These are phyloP conservation scores for Pythium myriotylum DNA, from an alignment of 352 stramenopile genomes.

Conservation along the genomic window DNA sequence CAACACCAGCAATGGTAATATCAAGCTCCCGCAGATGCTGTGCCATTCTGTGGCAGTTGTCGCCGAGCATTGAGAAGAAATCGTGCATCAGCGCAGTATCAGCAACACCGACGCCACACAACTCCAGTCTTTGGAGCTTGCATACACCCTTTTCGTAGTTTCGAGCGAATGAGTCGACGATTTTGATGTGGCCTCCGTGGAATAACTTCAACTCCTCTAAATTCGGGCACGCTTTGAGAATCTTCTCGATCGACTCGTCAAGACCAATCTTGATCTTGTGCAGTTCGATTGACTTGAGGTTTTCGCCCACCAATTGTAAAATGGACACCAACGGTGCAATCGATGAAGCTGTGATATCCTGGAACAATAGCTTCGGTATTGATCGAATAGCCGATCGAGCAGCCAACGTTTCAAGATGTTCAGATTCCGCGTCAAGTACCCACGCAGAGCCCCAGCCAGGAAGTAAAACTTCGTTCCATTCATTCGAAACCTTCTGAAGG, in stretches of 20 bases:
- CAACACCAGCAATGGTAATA: background rate
- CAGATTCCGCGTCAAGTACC: background rate
- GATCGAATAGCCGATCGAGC: background rate
- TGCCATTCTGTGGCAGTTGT: background rate
- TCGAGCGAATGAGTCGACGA: background rate
- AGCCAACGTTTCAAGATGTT: background rate
- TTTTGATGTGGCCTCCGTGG: background rate
- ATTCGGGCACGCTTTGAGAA: constrained; percentile 1
- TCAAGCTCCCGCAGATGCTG: background rate
- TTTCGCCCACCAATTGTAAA: constrained; percentile 2
- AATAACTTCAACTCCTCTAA: constrained; percentile 4
- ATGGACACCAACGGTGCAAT: constrained; percentile 1
- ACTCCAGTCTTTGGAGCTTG: background rate
- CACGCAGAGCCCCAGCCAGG: constrained; percentile 11
- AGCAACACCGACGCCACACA: background rate
- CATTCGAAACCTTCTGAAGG: background rate
- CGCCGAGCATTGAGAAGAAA: background rate
- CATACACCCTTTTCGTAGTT: background rate
- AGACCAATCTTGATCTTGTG: background rate
- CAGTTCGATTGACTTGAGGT: constrained; percentile 5
- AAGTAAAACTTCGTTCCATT: background rate
- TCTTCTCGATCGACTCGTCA: constrained; percentile 1
- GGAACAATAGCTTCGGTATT: background rate
- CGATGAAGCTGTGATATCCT: background rate
- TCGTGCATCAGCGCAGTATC: background rate